Conservation (phyloP, 1,284 basidiomycete species). For the Malassezia furfur region DNA sequence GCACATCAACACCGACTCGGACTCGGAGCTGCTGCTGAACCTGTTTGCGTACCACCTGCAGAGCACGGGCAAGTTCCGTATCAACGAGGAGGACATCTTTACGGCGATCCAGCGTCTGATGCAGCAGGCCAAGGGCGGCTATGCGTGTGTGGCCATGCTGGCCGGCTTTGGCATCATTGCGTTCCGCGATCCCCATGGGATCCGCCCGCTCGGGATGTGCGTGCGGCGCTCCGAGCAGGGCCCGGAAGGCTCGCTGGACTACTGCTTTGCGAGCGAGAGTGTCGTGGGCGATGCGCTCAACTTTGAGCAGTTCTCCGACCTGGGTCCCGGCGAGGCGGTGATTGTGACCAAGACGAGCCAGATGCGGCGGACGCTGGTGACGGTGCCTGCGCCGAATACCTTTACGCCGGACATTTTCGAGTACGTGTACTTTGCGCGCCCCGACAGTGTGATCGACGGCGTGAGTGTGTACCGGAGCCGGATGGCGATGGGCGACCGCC, state of each 20-base stretch:
- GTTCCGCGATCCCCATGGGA: slow-evolving; percentile 98
- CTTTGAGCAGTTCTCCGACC: slow-evolving; percentile 84
- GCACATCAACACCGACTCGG: slow-evolving; percentile 97
- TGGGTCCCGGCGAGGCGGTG: slow-evolving; percentile 83
- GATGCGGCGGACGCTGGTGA: slow-evolving; percentile 34
- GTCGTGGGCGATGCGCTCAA: slow-evolving; percentile 89
- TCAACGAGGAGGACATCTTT: slow-evolving; percentile 99
- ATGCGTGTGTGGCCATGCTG: slow-evolving; percentile 94
- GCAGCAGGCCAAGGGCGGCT: slow-evolving; percentile 78
- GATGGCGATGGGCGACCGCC: slow-evolving; percentile 97
- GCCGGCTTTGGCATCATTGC: slow-evolving; percentile 97
- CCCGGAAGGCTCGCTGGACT: slow-evolving; percentile 55
- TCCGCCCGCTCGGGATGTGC: slow-evolving; percentile 62
- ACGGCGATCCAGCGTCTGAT: slow-evolving; percentile 82
- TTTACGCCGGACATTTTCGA: slow-evolving; percentile 89
- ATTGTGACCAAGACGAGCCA: slow-evolving; percentile 64
- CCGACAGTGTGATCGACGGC: slow-evolving; percentile 93
- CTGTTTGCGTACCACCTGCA: slow-evolving; percentile 96
- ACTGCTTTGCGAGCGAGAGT: slow-evolving; percentile 87
- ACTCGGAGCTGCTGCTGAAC: slow-evolving; percentile 93
- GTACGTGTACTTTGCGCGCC: slow-evolving; percentile 96
- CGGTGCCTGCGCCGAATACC: slow-evolving; percentile 22
- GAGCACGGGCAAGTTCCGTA: slow-evolving; percentile 96
- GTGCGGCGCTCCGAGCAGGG: slow-evolving; percentile 25
- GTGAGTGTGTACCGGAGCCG: slow-evolving; percentile 92